A percentile compares a stretch with the other conserved stretches of the same genome.
Conservation (phyloP, 768 basidiomycete species). For the Boletus sp. region DNA sequence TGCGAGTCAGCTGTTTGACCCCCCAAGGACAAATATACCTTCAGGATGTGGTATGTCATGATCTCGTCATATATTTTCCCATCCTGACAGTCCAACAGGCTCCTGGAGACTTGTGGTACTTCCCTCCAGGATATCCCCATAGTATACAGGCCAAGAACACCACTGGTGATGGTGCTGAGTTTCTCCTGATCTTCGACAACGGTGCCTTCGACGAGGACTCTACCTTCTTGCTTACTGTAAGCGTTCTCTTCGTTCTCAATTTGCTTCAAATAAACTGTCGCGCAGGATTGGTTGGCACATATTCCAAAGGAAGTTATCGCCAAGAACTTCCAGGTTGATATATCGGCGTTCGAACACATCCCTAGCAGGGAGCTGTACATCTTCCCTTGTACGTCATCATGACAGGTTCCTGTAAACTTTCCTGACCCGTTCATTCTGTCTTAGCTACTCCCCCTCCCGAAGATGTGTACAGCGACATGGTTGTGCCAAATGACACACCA, state of each 20-base stretch:
- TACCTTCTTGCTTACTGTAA: constrained; percentile 45
- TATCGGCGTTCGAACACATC: constrained; percentile 51
- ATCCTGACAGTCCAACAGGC: constrained; percentile 21
- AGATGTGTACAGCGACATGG: constrained; percentile 41
- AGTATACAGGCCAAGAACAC: constrained; percentile 51
- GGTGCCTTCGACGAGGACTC: constrained; percentile 52
- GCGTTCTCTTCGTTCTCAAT: neutral
- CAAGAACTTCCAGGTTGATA: constrained; percentile 56
- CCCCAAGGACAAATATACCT: constrained; percentile 51
- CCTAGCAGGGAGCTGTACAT: constrained; percentile 56
- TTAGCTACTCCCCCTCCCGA: constrained; percentile 42
- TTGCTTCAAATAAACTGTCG: neutral
- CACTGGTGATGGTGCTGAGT: constrained; percentile 46
- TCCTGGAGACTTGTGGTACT: constrained; percentile 55
- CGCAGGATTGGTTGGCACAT: constrained; percentile 66
- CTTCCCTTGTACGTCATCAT: constrained; percentile 36
- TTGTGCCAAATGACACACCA: constrained; percentile 47
- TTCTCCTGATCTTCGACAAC: constrained; percentile 45
- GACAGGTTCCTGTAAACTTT: neutral
- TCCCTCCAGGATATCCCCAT: constrained; percentile 56
- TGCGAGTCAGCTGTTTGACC: constrained; percentile 49
- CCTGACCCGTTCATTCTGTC: neutral
- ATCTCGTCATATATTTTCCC: constrained; percentile 3
- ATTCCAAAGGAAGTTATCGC: constrained; percentile 55
- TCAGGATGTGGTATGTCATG: constrained; percentile 46